Evolutionary conservation across 2,329 filamentous ascomycete genomes (phyloP), one percentile per base, ranked within the genome.

Genomic region (Aureobasidium melanogenum): DNA sequence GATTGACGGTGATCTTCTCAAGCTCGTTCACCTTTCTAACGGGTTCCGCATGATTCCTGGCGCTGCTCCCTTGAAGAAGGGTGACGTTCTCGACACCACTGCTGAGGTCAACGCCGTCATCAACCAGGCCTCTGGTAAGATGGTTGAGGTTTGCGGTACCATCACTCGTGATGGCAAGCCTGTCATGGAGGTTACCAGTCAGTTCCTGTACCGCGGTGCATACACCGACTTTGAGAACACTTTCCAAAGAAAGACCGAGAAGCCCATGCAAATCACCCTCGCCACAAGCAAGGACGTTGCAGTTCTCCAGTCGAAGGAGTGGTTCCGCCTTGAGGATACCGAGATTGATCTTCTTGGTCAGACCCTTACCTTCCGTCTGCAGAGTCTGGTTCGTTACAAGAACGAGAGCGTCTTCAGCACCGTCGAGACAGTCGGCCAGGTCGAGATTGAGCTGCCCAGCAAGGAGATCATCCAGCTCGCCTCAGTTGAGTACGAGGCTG

Each of bases 111-210:
- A 99, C 69, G 91, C 94, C 17, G 91, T 99, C 69, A 88, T 99
- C 79, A 99, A 97, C 79, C 92, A 99, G 75, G 91, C 96, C 15
- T 91, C 94, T 63, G 94, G 94, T 51, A 99, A 99, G 82, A 97
- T 99, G 92, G 95, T 99, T 19, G 95, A 99, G 76, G 93, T 99
- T n/a, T 97, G 92, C 70, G 94, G 94, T 64, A 99, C 94, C 6
- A 96, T 99, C 69, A 88, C 84, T 59, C 88, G 94, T 46, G 85
- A 92, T 59, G 88, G 88, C 28, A 76, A 89, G 73, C 82, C 91
- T 6, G 91, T 99, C 65, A 99, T 99, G 94, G 91, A 99, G 73
- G 94, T 99, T 30, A 97, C 92, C 14, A 97, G 91, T 64, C 94
- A 99, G 75, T 99, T 99, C 83, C 76, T 99, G 70, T 99, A 99